A percentile compares a stretch with the other conserved stretches of the same genome.
phyloP scores from a whole-genome alignment of 768 basidiomycete genomes.

The Leccinum sublutescens region DNA sequence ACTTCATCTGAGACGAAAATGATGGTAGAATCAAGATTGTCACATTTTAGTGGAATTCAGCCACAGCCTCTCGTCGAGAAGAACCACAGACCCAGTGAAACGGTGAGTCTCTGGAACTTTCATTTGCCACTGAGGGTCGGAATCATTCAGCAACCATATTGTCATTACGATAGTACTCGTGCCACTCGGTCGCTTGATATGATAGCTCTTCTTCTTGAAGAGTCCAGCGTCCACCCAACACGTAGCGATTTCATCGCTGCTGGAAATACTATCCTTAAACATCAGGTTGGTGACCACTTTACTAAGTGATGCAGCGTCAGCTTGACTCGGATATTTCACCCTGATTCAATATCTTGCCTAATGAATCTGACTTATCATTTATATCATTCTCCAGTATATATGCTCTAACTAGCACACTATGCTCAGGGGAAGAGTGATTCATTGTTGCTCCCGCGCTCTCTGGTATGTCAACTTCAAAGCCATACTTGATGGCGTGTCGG shows the following conservation, averaged over 20 bases:
- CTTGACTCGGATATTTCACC: neutral
- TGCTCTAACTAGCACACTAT: too few species aligned
- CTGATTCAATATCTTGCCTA: neutral
- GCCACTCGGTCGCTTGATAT: neutral
- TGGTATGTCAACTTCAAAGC: neutral
- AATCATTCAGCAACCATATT: too few species aligned
- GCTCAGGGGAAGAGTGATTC: neutral
- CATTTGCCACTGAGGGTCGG: too few species aligned
- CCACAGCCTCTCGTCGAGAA: too few species aligned
- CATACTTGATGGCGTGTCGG: neutral
- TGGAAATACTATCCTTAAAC: too few species aligned
- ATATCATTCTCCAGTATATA: neutral
- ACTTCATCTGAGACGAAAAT: constrained; percentile 16
- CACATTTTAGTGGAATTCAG: too few species aligned
- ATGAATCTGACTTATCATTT: neutral
- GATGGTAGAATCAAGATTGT: too few species aligned
- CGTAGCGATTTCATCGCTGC: neutral
- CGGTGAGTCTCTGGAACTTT: too few species aligned
- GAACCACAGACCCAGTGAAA: neutral
- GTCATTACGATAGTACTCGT: too few species aligned
- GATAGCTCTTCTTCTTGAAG: neutral
- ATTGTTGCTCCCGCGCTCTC: neutral
- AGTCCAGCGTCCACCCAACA: neutral
- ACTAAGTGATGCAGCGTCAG: neutral
- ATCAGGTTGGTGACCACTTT: neutral